Conservation (phyloP, 2,329 filamentous ascomycete genomes). For the Botrytis medusae region DNA sequence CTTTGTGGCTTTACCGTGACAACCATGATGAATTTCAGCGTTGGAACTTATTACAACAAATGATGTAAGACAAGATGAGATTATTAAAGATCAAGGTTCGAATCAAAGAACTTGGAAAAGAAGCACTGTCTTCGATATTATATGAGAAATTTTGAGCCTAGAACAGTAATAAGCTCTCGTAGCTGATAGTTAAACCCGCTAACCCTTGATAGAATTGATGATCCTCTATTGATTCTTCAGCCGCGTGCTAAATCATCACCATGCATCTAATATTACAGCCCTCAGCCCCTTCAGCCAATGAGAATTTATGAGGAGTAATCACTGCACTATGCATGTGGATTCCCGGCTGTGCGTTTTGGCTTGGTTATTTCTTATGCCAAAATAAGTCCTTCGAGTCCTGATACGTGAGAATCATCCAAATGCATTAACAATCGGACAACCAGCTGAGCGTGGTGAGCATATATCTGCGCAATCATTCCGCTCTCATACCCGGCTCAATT, state of each 20-base stretch:
- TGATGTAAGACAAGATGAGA: neutral
- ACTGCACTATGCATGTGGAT: neutral
- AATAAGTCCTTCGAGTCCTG: neutral
- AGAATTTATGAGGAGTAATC: neutral
- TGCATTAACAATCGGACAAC: neutral
- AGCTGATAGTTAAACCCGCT: neutral
- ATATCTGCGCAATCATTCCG: neutral
- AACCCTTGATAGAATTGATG: neutral
- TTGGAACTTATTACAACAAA: neutral
- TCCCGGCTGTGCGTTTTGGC: neutral
- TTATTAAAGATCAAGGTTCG: neutral
- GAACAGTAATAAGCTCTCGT: neutral
- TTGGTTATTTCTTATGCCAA: neutral
- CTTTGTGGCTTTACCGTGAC: slow-evolving; percentile 26
- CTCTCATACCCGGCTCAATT: neutral
- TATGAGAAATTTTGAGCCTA: neutral
- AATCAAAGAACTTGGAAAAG: neutral
- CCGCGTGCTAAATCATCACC: neutral
- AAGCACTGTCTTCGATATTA: neutral
- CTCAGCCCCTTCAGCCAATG: neutral
- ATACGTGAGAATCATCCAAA: neutral
- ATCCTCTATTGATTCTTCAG: neutral
- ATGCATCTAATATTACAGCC: neutral
- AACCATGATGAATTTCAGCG: slow-evolving; percentile 15
- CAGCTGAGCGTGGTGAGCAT: neutral